phyloP scores from a whole-genome alignment of 2,329 filamentous ascomycete species.

The Fusarium torulosum region DNA sequence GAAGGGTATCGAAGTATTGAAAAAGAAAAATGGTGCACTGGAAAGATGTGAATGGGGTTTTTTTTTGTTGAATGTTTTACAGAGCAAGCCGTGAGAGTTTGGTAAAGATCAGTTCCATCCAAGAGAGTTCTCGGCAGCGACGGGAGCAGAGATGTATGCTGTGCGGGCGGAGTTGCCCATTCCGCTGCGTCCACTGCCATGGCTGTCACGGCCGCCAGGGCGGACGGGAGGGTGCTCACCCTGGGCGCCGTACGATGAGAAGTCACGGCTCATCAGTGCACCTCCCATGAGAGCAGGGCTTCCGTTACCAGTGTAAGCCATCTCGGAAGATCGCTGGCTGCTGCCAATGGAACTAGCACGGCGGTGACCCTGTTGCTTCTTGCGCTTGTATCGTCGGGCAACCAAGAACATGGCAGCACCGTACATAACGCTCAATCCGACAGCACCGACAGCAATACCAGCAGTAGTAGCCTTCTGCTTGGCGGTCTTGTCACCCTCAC shows the following conservation, averaged over 20 bases:
- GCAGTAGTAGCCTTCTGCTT: constrained; percentile 73
- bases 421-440: constrained; percentile 85
- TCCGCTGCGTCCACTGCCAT: constrained; percentile 73
- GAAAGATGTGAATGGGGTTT: constrained; percentile 41
- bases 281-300: constrained; percentile 78
- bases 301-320: constrained; percentile 63
- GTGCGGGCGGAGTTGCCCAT: constrained; percentile 67
- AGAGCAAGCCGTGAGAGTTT: constrained; percentile 30
- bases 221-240: constrained; percentile 30
- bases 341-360: constrained; percentile 79
- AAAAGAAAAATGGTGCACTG: constrained; percentile 44
- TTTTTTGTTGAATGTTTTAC: constrained; percentile 26
- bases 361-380: constrained; percentile 80
- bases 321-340: constrained; percentile 61
- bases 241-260: constrained; percentile 66
- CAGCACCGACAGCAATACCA: constrained; percentile 80
- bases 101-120: constrained; percentile 81
- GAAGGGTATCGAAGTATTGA: constrained; percentile 53
- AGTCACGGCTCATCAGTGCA: constrained; percentile 69
- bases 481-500: constrained; percentile 65
- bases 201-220: constrained; percentile 65
- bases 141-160: constrained; percentile 84
- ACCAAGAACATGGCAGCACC: constrained; percentile 95
- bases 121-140: constrained; percentile 93
- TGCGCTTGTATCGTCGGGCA: constrained; percentile 89